A percentile compares a stretch with the other conserved stretches of the same genome.
phyloP scores from a whole-genome alignment of 2,329 filamentous ascomycete species.

The Sclerotinia spermophila region DNA sequence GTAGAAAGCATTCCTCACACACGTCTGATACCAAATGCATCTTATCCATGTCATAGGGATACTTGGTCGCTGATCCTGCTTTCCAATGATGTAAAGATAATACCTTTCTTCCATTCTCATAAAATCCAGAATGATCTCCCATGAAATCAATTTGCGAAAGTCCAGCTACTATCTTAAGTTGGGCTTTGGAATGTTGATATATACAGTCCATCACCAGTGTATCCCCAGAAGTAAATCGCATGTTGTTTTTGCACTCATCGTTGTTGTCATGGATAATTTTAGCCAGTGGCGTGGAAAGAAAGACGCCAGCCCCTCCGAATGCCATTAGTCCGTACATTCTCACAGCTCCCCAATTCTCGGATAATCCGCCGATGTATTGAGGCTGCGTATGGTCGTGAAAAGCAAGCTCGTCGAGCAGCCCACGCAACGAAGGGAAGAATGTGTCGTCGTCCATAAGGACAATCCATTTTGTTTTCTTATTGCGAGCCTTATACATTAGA shows the following conservation, averaged over 20 bases:
- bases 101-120: slow-evolving; percentile 34
- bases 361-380: slow-evolving; percentile 34
- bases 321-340: slow-evolving; percentile 36
- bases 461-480: slow-evolving; percentile 39
- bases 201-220: slow-evolving; percentile 36
- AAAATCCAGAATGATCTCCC: slow-evolving; percentile 36
- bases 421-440: slow-evolving; percentile 35
- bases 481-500: slow-evolving; percentile 41
- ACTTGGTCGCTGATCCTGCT: slow-evolving; percentile 29
- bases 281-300: slow-evolving; percentile 33
- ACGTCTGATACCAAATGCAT: slow-evolving; percentile 35
- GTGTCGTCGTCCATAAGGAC: slow-evolving; percentile 36
- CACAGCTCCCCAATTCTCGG: slow-evolving; percentile 36
- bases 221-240: slow-evolving; percentile 34
- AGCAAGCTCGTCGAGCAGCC: slow-evolving; percentile 35
- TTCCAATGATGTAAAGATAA: slow-evolving; percentile 37
- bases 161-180: slow-evolving; percentile 31
- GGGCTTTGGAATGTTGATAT: slow-evolving; percentile 28
- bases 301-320: slow-evolving; percentile 35
- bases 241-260: slow-evolving; percentile 31
- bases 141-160: slow-evolving; percentile 36
- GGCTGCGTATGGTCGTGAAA: slow-evolving; percentile 31
- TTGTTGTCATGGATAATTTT: slow-evolving; percentile 29
- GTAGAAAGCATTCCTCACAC: slow-evolving; percentile 43
- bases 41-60: slow-evolving; percentile 35